These are phyloP conservation scores for Setaria italica DNA, from an alignment of 202 grass and related monocot genomes.

Conservation along the genomic window DNA sequence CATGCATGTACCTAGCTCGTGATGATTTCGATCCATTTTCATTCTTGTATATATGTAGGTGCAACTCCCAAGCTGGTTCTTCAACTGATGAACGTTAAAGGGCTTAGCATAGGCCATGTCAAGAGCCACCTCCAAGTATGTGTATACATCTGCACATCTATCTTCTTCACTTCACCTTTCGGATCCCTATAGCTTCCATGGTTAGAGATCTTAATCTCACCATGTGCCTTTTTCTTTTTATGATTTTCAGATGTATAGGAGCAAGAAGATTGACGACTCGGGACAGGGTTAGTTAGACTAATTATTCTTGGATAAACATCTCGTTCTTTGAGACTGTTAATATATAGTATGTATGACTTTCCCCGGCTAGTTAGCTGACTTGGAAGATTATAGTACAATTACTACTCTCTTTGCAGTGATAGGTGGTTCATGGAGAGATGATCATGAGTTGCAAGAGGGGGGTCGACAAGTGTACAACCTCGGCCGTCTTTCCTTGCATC, in stretches of 20 bases:
- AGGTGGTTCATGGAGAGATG: conserved; percentile 28
- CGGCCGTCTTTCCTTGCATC: conserved; percentile 48
- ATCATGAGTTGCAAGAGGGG: conserved; percentile 7
- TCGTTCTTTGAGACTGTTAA: not conserved
- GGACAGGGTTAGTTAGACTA: conserved; percentile 47
- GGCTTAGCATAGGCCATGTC: conserved; percentile 81
- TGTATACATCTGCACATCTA: not conserved
- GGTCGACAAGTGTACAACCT: conserved; percentile 50
- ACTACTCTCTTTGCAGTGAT: conserved; percentile 41
- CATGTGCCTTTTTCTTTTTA: not conserved
- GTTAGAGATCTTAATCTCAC: not conserved
- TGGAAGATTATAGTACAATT: not conserved
- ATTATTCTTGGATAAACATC: not conserved
- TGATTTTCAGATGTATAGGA: conserved; percentile 73
- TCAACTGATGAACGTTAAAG: conserved; percentile 78
- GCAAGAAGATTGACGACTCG: conserved; percentile 72
- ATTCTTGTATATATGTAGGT: conserved; percentile 23
- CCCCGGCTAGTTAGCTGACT: not conserved
- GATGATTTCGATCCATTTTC: too few species aligned
- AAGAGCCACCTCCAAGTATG: conserved; percentile 82
- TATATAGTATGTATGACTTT: not conserved
- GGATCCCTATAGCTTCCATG: not conserved
- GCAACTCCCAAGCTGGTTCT: conserved; percentile 82
- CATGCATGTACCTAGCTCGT: too few species aligned
- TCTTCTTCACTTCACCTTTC: not conserved